Evolutionary conservation across 1,139 yeast species (phyloP).

Genomic region (Sugiyamaella grinbergsii): DNA sequence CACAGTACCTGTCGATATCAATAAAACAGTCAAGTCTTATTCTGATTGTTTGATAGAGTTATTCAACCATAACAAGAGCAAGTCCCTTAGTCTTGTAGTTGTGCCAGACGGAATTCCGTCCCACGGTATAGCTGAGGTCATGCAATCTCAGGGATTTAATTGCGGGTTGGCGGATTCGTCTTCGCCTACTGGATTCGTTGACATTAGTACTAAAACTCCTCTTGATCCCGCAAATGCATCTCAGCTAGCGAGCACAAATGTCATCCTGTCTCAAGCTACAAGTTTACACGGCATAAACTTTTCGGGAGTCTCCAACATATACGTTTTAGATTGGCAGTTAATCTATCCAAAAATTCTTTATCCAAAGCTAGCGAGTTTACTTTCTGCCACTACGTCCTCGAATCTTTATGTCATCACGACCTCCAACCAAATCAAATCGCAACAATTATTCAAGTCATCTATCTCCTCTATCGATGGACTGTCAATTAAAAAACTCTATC

Average conservation of each 20-base stretch:
- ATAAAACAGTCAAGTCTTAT: neutral
- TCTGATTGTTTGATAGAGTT: slow-evolving; percentile 3
- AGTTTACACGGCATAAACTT: slow-evolving; percentile 95
- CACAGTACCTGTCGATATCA: neutral
- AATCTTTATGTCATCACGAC: slow-evolving; percentile 1
- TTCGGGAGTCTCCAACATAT: slow-evolving; percentile 8
- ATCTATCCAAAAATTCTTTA: slow-evolving; percentile 19
- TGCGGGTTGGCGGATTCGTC: slow-evolving; percentile 14
- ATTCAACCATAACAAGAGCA: neutral
- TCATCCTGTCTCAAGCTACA: slow-evolving; percentile 44
- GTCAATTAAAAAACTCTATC: neutral
- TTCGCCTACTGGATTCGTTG: slow-evolving; percentile 17
- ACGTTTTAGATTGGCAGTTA: slow-evolving; percentile 19
- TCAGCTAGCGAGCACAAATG: neutral
- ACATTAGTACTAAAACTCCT: neutral
- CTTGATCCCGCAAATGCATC: slow-evolving; percentile 13
- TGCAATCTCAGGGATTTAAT: slow-evolving; percentile 2
- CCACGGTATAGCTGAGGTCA: slow-evolving; percentile 1
- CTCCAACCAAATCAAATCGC: neutral
- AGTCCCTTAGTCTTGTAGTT: slow-evolving; percentile 7
- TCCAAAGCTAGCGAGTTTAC: slow-evolving; percentile 15
- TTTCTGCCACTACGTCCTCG: neutral
- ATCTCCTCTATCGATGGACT: slow-evolving; percentile 6
- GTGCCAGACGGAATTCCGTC: slow-evolving; percentile 20
- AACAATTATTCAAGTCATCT: neutral